Conservation (phyloP, 306 rosid genomes). For the Cucurbita ficifolia region DNA sequence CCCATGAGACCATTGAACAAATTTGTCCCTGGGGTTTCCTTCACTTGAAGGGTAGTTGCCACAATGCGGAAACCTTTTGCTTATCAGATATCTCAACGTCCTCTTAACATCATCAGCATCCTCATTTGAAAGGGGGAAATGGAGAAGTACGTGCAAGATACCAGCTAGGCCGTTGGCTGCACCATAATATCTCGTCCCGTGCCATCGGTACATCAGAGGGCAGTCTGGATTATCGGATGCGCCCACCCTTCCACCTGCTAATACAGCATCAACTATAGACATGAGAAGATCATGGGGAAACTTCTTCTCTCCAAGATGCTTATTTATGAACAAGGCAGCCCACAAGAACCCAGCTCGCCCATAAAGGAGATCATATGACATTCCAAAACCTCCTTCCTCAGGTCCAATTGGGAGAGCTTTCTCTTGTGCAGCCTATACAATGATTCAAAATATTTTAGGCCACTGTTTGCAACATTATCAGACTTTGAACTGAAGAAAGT, state of each 20-base stretch:
- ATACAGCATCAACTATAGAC: constrained; percentile 54
- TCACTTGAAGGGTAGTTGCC: constrained; percentile 94
- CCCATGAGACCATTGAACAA: constrained; percentile 89
- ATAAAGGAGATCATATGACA: constrained; percentile 84
- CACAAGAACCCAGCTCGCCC: constrained; percentile 85
- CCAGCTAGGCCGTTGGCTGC: constrained; percentile 89
- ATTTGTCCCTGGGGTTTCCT: constrained; percentile 69
- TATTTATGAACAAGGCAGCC: constrained; percentile 63
- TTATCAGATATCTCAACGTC: constrained; percentile 61
- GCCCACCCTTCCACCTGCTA: constrained; percentile 87
- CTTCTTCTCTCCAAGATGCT: constrained; percentile 39
- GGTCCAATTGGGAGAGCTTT: constrained; percentile 75
- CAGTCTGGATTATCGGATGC: constrained; percentile 60
- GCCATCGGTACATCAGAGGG: constrained; percentile 90
- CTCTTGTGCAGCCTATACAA: constrained; percentile 53
- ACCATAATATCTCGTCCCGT: constrained; percentile 81
- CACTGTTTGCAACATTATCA: background rate
- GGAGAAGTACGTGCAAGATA: constrained; percentile 60
- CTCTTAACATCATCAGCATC: constrained; percentile 67
- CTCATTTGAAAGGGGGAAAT: constrained; percentile 49
- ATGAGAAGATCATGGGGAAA: constrained; percentile 42
- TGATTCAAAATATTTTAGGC: background rate
- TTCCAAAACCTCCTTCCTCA: constrained; percentile 95
- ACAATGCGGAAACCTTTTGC: constrained; percentile 63
- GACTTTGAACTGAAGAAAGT: too few relatives aligned